Conservation (phyloP, 148 eudicot species). For the Suaeda aralocaspica region DNA sequence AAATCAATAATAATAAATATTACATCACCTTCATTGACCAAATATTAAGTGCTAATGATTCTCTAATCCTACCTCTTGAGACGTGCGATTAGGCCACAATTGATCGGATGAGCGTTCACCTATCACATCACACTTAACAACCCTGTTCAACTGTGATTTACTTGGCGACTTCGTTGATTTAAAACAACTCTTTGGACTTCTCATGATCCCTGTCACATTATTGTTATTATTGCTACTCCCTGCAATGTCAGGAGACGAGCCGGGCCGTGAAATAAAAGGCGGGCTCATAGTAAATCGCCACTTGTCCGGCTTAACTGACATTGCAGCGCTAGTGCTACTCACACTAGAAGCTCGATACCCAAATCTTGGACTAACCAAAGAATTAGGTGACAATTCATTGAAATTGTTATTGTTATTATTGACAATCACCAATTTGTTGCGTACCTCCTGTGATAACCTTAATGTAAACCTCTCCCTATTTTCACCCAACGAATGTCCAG, state of each 20-base stretch:
- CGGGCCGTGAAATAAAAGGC: constrained; percentile 27
- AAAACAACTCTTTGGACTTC: constrained; percentile 14
- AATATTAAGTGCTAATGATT: constrained; percentile 5
- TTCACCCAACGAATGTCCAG: constrained; percentile 31
- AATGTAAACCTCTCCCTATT: constrained; percentile 34
- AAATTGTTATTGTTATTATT: constrained; percentile 1
- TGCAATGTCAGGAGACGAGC: not conserved
- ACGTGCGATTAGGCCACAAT: constrained; percentile 19
- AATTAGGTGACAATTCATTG: constrained; percentile 10
- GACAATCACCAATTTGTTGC: constrained; percentile 22
- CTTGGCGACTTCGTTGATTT: constrained; percentile 22
- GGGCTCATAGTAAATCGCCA: constrained; percentile 36
- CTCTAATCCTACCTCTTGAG: constrained; percentile 24
- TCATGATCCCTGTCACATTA: constrained; percentile 1
- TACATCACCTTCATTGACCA: not conserved
- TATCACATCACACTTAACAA: constrained; percentile 8
- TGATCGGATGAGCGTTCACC: constrained; percentile 31
- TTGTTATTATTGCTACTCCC: not conserved
- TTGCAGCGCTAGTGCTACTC: constrained; percentile 1
- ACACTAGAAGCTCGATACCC: constrained; percentile 25
- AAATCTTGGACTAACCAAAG: constrained; percentile 27
- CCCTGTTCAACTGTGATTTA: constrained; percentile 20
- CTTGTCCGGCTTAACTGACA: constrained; percentile 8
- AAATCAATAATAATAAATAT: not conserved
- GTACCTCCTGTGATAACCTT: constrained; percentile 33